Evolutionary conservation across 208 protist species (phyloP), one percentile per base, ranked within the genome.

Genomic region (Leishmania amazonensis): DNA sequence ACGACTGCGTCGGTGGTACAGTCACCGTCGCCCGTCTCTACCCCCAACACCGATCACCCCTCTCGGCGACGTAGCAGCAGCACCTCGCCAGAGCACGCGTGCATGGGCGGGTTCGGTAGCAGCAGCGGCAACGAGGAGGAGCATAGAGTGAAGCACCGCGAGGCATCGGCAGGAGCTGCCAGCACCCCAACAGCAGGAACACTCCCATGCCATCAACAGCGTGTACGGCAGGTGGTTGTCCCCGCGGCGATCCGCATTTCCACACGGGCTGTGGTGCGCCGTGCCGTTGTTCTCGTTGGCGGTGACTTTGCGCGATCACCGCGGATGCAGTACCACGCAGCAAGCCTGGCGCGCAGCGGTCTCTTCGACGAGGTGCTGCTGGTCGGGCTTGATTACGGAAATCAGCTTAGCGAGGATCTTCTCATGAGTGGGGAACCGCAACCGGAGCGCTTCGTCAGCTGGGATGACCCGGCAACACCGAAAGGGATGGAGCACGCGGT

Each of bases 321-420:
- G 7, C 90, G 96, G 40, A 98, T 98, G 96, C 94, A 97, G 81
- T 98, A 98, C 86, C 96, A 98, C 80, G 89, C 94, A 51, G 71
- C 86, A 15, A 96, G 91, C 75, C 87, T 98, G 28, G 90, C 92
- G 7, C 76, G 75, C 51, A 89, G 90, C 82, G 91, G 91, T 21
- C 82, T 91, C 64, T 96, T 97, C 76, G 88, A 95, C 75, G 90
- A 95, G 72, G 84, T 97, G 15, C 78, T 94, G 58, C 84, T 96
- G 17, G 89, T 98, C 28, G 94, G 94, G 9, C 81, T 95, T 67
- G 86, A 96, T 78, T 87, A 87, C 75, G 92, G 93, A 21, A 96
- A 95, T 81, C 78, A 84, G 40, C 87, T 97, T 54, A 94, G 86
- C 72, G 94, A 98, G 45, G 78, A 80, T 28, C 78, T 98, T 31